These are phyloP conservation scores for Leccinum arenicola DNA, from an alignment of 768 basidiomycete species.

Conservation along the genomic window DNA sequence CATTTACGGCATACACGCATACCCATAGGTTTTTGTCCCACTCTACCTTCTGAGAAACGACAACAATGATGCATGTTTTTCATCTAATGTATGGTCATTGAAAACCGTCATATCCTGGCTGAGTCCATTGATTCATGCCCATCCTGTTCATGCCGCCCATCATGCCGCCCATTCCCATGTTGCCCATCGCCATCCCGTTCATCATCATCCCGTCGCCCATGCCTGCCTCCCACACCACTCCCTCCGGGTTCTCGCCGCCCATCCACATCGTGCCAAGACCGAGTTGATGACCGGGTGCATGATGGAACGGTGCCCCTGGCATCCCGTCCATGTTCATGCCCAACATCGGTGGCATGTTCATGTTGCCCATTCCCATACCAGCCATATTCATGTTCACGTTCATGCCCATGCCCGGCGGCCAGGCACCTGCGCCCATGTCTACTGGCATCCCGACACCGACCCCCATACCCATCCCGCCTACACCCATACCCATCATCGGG, in stretches of 20 bases:
- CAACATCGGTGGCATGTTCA: slow-evolving; percentile 38
- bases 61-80: neutral
- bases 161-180: slow-evolving; percentile 32
- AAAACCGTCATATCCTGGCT: slow-evolving; percentile 33
- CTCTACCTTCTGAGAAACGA: slow-evolving; percentile 7
- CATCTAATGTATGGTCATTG: slow-evolving; percentile 17
- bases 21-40: slow-evolving; percentile 17
- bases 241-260: slow-evolving; percentile 30
- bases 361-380: slow-evolving; percentile 39
- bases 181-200: slow-evolving; percentile 36
- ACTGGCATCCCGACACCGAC: slow-evolving; percentile 32
- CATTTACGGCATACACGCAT: slow-evolving; percentile 26
- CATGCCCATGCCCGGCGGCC: slow-evolving; percentile 25
- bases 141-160: slow-evolving; percentile 35
- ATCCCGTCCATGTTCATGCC: slow-evolving; percentile 39
- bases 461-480: slow-evolving; percentile 36
- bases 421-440: slow-evolving; percentile 32
- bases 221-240: slow-evolving; percentile 37
- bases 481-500: slow-evolving; percentile 44
- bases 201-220: slow-evolving; percentile 46
- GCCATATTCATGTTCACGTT: slow-evolving; percentile 38
- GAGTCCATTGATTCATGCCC: slow-evolving; percentile 40
- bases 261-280: slow-evolving; percentile 34
- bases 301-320: slow-evolving; percentile 24
- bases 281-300: slow-evolving; percentile 21